phyloP scores from a whole-genome alignment of 2,329 filamentous ascomycete species.

The Exserohilum turcica region DNA sequence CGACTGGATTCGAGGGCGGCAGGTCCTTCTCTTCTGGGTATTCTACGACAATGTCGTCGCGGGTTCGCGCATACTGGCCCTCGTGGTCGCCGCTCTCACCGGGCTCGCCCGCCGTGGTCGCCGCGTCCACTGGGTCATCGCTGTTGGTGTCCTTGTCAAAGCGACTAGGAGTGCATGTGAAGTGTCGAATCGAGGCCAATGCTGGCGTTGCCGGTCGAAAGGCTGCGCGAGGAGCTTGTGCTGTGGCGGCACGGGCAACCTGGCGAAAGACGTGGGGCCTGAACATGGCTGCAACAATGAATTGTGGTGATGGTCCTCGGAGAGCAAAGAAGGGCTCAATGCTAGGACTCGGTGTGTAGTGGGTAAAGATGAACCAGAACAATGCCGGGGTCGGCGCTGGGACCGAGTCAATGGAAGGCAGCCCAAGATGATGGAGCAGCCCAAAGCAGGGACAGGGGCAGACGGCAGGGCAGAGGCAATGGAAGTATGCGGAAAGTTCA shows the following conservation, averaged over 20 bases:
- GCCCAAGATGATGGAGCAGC: constrained; percentile 16
- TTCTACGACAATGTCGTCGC: constrained; percentile 76
- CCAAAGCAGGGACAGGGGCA: constrained; percentile 2
- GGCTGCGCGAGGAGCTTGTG: constrained; percentile 36
- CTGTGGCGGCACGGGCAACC: constrained; percentile 31
- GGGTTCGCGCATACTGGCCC: constrained; percentile 78
- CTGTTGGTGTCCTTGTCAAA: constrained; percentile 30
- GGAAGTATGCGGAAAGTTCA: constrained; percentile 7
- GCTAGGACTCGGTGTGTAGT: not conserved
- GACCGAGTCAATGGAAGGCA: constrained; percentile 1
- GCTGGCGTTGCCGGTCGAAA: constrained; percentile 26
- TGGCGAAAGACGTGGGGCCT: constrained; percentile 41
- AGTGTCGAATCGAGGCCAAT: constrained; percentile 28
- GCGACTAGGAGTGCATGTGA: constrained; percentile 36
- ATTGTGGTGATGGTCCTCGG: not conserved
- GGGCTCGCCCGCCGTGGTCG: constrained; percentile 45
- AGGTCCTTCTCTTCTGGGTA: constrained; percentile 77
- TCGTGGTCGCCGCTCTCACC: constrained; percentile 56
- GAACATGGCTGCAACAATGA: constrained; percentile 35
- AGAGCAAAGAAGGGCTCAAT: not conserved
- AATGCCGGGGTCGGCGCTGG: constrained; percentile 4
- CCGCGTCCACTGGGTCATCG: constrained; percentile 39
- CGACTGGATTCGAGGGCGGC: constrained; percentile 71
- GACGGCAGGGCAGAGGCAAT: constrained; percentile 1
- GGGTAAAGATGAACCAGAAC: not conserved